A percentile compares a stretch with the other conserved stretches of the same genome.
Evolutionary conservation across 2,329 filamentous ascomycete species (phyloP).

Genomic region (Aspergillus quadrilineatus): DNA sequence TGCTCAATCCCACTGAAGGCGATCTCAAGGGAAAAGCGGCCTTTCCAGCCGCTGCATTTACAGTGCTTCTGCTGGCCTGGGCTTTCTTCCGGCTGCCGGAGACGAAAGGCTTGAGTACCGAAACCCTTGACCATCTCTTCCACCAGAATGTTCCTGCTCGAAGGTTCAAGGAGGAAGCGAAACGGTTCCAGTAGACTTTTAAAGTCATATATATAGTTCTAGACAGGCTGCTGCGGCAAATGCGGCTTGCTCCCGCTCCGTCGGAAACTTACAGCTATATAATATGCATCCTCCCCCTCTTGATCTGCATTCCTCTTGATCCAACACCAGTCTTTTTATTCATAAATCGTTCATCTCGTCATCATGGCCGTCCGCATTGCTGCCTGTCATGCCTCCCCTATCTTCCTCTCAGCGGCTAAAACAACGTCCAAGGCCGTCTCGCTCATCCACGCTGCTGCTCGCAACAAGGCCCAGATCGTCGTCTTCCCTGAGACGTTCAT

Average conservation of each 20-base stretch:
- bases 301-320: too few species aligned
- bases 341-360: too few species aligned
- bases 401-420: constrained; percentile 48
- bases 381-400: constrained; percentile 38
- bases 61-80: background rate
- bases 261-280: too few species aligned
- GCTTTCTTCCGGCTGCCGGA: constrained; percentile 34
- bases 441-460: constrained; percentile 48
- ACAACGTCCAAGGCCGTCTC: constrained; percentile 51
- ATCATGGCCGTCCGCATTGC: constrained; percentile 12
- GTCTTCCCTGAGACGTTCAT: constrained; percentile 57
- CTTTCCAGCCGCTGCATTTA: constrained; percentile 15
- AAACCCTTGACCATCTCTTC: constrained; percentile 34
- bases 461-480: constrained; percentile 49
- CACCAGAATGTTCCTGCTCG: constrained; percentile 24
- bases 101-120: constrained; percentile 31
- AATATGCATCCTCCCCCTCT: too few species aligned
- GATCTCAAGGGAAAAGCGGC: constrained; percentile 34
- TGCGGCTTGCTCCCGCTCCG: too few species aligned
- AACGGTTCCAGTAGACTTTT: background rate
- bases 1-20: constrained; percentile 34
- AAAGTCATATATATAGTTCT: background rate
- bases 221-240: too few species aligned
- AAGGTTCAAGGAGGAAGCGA: constrained; percentile 18
- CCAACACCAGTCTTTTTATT: too few species aligned